Evolutionary conservation across 768 basidiomycete species (phyloP), one percentile per base, ranked within the genome.

Genomic region (Dioszegia aurantiaca): DNA sequence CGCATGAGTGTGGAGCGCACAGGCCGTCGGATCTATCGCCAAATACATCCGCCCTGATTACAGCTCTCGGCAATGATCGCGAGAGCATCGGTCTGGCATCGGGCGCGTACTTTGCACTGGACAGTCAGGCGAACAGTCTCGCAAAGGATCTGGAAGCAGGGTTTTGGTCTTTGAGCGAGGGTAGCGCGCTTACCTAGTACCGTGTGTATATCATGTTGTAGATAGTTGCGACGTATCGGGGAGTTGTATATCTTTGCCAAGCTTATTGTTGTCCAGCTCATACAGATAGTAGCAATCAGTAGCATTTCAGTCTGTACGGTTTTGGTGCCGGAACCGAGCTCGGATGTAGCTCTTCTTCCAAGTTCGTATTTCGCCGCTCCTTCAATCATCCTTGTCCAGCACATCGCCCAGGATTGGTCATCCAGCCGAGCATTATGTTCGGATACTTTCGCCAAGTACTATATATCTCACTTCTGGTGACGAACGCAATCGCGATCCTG

Each of bases 401-500:
- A 8, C 19, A 8, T 42, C 19, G 40, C 9, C 6, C n/a, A n/a
- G n/a, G n/a, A n/a, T n/a, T n/a, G n/a, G 19, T 42, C 40, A 17
- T 42, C 40, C 40, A 42, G 9, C 21, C 21, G 17, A 42, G n/a
- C n/a, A n/a, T n/a, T n/a, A 42, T 42, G 16, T 69, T 74, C 58
- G 71, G 72, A 41, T 72, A 69, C 51, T 62, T 80, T 27, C 72
- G 77, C 2, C 65, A 63, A 1, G 83, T 95, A 63, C 79, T 97
- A 67, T 90, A 95, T 80, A 87, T 91, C 56, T 80, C 85, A 24
- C 81, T 99, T 23, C 84, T 99, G 41, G 80, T 97, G 73, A 84
- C 92, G 68, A 98, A 99, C 77, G 90, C 92, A 43, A 85, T 98
- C 76, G 94, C 94, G 8, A 86, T 99, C 58, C 82, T 99, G 61